Base-by-base conservation (phyloP, 805 yeast genomes). In the Middelhovenomyces tepae region DNA sequence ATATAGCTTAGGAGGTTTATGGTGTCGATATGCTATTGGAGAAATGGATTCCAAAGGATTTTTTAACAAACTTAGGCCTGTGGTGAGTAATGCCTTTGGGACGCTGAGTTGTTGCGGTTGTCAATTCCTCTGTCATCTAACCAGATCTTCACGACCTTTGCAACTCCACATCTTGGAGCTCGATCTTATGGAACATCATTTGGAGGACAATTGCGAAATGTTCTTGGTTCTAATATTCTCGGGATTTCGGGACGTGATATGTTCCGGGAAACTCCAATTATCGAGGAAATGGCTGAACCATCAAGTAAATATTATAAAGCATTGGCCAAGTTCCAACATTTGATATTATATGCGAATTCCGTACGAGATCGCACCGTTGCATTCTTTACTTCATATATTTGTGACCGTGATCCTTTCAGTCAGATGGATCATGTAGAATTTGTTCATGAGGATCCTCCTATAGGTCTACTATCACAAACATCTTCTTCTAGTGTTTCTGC, bases 1-100 rank as follows among this genome's bases (percentile, higher is more conserved):
- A 0, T 87, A 87, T 53, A 83, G 94, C 0, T 54, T 87, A 34
- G 97, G 96, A n/a, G 97, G 97, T 0, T 56, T 89, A 20, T 69
- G 83, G 10, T 67, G 85, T 0, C 65, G 96, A 26, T 84, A 82
- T 51, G 70, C 82, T 17, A 63, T 84, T 34, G 96, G 96, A 0
- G 64, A 77, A 30, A 60, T 75, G 38, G 55, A 69, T 35, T 63
- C 64, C 56, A 21, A 56, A 47, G 69, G 65, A 1, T 71, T 67
- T 50, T 83, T 76, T 45, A 69, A 69, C 2, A 47, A 48, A 1
- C 66, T 83, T 14, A 65, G 67, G 37, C 95, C 95, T 0, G 60
- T 69, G 15, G 44, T n/a, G n/a, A n/a, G n/a, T n/a, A n/a, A n/a
- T n/a, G n/a, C n/a, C n/a, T n/a, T n/a, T n/a, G n/a, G n/a, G n/a